Conservation (phyloP, 805 yeast species). For the Ogataea chonburiensis region DNA sequence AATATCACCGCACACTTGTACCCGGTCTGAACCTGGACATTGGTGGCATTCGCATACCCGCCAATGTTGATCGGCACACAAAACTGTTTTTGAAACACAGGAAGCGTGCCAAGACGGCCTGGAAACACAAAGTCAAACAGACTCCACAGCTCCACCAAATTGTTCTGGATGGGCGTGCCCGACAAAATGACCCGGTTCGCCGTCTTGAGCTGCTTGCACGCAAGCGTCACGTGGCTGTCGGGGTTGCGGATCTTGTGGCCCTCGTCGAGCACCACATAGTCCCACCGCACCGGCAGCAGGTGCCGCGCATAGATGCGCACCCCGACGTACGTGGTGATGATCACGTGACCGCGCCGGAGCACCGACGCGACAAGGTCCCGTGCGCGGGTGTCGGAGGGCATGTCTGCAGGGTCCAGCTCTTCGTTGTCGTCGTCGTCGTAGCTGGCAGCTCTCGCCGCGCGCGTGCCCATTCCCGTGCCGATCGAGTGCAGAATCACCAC, state of each 20-base stretch:
- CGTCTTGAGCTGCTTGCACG: slow-evolving; percentile 82
- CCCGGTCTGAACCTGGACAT: slow-evolving; percentile 93
- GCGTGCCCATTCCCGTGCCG: slow-evolving; percentile 73
- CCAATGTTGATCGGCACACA: slow-evolving; percentile 92
- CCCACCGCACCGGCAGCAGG: slow-evolving; percentile 76
- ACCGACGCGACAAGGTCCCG: slow-evolving; percentile 55
- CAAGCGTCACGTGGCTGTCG: slow-evolving; percentile 79
- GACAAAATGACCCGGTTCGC: slow-evolving; percentile 84
- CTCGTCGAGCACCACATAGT: slow-evolving; percentile 88
- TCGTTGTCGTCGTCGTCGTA: slow-evolving; percentile 43
- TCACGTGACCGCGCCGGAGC: slow-evolving; percentile 68
- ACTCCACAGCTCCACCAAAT: slow-evolving; percentile 89
- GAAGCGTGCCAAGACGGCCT: slow-evolving; percentile 90
- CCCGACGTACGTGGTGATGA: slow-evolving; percentile 84
- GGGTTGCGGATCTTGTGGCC: slow-evolving; percentile 98
- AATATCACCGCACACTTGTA: slow-evolving; percentile 92
- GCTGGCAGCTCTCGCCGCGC: no score
- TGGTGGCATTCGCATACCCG: slow-evolving; percentile 97
- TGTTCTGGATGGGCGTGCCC: slow-evolving; percentile 97
- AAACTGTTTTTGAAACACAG: slow-evolving; percentile 91
- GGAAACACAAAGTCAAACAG: slow-evolving; percentile 94
- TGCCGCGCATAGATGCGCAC: slow-evolving; percentile 48
- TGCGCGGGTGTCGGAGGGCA: slow-evolving; percentile 31
- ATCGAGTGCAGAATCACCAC: slow-evolving; percentile 86
- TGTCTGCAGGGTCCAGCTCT: slow-evolving; percentile 42